Evolutionary conservation across 2,329 filamentous ascomycete genomes (phyloP), one percentile per base, ranked within the genome.

Genomic region (Emergomyces orientalis): DNA sequence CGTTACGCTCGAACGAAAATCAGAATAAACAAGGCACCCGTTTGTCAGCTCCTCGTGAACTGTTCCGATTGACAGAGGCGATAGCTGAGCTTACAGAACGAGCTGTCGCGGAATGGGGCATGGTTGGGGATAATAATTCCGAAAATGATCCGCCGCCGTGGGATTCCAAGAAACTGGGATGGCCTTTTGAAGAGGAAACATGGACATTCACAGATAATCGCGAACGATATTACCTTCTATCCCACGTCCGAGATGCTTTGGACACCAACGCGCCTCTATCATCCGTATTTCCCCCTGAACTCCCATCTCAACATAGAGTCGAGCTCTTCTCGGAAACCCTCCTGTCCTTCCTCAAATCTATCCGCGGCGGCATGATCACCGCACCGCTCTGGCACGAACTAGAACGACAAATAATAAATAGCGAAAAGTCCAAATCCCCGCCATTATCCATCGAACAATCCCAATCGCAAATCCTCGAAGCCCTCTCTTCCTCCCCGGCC

Each of bases 21-120:
- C 77, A 78, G 17, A 74, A 71, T 41, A 67, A 62, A 3, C 66
- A 76, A 2, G 81, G 80, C 1, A 78, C 71, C 67, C 73, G 84
- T 82, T 87, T 88, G 72, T 93, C 91, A 13, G 91, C 91, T 1
- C 93, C 94, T 0, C 86, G 89, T 65, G 93, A 97, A 74, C 81
- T 97, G 9, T 95, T 96, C 76, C 87, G 88, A 71, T 83, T 99
- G 70, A 97, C 91, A 5, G 90, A 96, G 73, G 85, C 87, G 13
- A 82, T 96, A 74, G 83, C 86, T 70, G 80, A 82, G 68, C 72
- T 86, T 68, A 78, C 78, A 34, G 82, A 84, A 67, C 80, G 84
- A 41, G 80, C 83, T 13, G 74, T 86, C 32, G 84, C 84, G 9
- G 85, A 87, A 67, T 86, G 83, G 83, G 80, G 79, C 56, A 87